A percentile compares a stretch with the other conserved stretches of the same genome.
Conservation (phyloP, 495 filamentous ascomycete genomes). For the Pyrenopolyporus hunteri region DNA sequence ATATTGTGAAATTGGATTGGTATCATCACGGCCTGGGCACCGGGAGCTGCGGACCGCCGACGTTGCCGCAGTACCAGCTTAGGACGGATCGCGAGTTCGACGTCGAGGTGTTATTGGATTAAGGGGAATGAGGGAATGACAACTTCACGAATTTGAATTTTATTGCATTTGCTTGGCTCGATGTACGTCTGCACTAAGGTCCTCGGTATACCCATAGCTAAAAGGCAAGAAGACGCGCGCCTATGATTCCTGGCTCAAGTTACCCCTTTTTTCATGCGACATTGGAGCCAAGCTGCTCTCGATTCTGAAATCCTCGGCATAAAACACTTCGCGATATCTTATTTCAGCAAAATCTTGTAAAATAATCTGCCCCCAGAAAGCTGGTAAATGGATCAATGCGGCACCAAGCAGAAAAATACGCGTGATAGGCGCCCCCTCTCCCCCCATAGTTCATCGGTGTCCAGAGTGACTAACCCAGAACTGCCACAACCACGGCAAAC, state of each 20-base stretch:
- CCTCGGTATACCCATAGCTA: not conserved
- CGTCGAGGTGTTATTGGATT: constrained; percentile 55
- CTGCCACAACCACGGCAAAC: not conserved
- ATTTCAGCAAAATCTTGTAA: constrained; percentile 1
- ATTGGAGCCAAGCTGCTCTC: constrained; percentile 2
- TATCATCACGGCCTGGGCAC: constrained; percentile 61
- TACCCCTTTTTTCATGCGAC: not conserved
- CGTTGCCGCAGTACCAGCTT: constrained; percentile 57
- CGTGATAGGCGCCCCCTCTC: not conserved
- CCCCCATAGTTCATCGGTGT: not conserved
- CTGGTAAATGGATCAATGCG: constrained; percentile 11
- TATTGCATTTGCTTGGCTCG: not conserved
- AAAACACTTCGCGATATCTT: not conserved
- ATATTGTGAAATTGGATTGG: constrained; percentile 67
- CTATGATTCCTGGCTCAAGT: not conserved
- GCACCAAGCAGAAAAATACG: not conserved
- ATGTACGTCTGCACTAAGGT: not conserved
- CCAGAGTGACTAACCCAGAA: not conserved
- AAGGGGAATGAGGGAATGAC: not conserved
- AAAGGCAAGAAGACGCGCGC: not conserved
- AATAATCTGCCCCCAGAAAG: constrained; percentile 13
- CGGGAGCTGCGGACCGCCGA: constrained; percentile 58
- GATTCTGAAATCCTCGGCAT: constrained; percentile 17
- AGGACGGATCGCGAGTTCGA: constrained; percentile 52
- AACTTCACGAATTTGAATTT: not conserved